Percentiles rank a stretch among this genome's conserved stretches.
phyloP scores from a whole-genome alignment of 176 grass and related monocot genomes.

The Chloris gayana region DNA sequence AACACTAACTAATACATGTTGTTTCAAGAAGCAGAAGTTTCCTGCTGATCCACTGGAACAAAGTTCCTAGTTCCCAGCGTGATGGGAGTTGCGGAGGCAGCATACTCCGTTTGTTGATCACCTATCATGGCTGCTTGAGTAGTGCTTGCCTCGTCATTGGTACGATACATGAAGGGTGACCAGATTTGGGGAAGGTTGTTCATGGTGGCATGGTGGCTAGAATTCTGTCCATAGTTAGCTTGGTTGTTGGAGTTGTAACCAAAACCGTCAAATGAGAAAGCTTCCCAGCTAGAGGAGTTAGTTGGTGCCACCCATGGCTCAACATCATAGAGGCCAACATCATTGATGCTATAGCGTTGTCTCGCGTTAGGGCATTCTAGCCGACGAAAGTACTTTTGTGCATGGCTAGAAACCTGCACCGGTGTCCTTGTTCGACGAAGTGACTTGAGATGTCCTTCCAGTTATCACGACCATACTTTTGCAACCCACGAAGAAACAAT shows the following conservation, averaged over 20 bases:
- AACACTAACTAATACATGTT: not conserved
- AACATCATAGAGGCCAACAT: slow-evolving; percentile 11
- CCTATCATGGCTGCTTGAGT: not conserved
- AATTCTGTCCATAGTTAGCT: not conserved
- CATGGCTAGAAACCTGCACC: slow-evolving; percentile 36
- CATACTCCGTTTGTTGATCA: not conserved
- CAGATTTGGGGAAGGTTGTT: not conserved
- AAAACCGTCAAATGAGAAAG: not conserved
- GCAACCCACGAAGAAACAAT: slow-evolving; percentile 8
- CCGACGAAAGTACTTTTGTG: slow-evolving; percentile 36
- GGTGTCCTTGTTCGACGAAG: slow-evolving; percentile 25
- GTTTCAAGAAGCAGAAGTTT: not conserved
- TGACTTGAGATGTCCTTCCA: slow-evolving; percentile 37
- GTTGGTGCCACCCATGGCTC: not conserved
- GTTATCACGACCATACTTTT: not conserved
- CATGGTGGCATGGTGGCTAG: not conserved
- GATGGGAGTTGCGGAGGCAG: not conserved
- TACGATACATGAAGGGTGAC: not conserved
- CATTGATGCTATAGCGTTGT: slow-evolving; percentile 31
- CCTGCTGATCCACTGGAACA: not conserved
- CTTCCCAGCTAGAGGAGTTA: not conserved
- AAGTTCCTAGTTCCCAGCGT: not conserved
- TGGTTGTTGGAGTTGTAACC: not conserved
- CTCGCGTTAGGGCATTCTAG: not conserved
- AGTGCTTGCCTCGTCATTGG: not conserved